phyloP scores from a whole-genome alignment of 1,139 yeast genomes.

The Kluyveromyces sp. region DNA sequence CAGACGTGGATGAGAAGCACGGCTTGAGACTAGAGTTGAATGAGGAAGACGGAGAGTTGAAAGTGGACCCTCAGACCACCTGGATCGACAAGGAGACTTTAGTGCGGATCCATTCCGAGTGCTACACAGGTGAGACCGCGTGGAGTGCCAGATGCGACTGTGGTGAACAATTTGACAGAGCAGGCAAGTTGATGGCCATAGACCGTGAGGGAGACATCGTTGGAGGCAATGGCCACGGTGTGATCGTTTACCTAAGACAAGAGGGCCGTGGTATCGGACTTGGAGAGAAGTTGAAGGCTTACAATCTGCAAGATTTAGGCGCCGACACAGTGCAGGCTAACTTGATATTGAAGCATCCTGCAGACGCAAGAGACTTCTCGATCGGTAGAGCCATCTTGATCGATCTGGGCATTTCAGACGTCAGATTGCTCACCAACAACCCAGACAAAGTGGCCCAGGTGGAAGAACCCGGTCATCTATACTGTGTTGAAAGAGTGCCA shows the following conservation, averaged over 20 bases:
- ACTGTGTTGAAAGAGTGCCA: constrained; percentile 70
- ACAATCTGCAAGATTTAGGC: constrained; percentile 93
- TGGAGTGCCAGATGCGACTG: constrained; percentile 99
- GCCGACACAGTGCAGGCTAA: constrained; percentile 98
- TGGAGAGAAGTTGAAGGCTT: constrained; percentile 94
- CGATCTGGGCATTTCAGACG: constrained; percentile 69
- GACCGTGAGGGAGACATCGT: constrained; percentile 28
- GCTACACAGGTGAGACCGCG: constrained; percentile 98
- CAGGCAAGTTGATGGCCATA: constrained; percentile 72
- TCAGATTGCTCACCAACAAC: constrained; percentile 82
- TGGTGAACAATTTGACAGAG: constrained; percentile 98
- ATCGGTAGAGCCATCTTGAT: constrained; percentile 87
- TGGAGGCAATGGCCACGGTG: constrained; percentile 79
- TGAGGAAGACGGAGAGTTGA: constrained; percentile 41
- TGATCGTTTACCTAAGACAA: constrained; percentile 91
- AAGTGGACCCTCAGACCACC: constrained; percentile 35
- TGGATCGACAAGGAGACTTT: constrained; percentile 37
- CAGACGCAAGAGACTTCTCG: constrained; percentile 89
- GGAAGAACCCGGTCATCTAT: constrained; percentile 23
- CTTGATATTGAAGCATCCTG: constrained; percentile 86
- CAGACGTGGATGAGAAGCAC: constrained; percentile 52
- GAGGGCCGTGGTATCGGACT: constrained; percentile 98
- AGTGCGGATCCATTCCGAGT: constrained; percentile 89
- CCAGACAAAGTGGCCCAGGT: constrained; percentile 96
- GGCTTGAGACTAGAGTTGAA: constrained; percentile 43